Percentiles rank a stretch among this genome's conserved stretches.
Evolutionary conservation across 805 yeast genomes (phyloP).

Genomic region (Diddensiella transvaalensis): DNA sequence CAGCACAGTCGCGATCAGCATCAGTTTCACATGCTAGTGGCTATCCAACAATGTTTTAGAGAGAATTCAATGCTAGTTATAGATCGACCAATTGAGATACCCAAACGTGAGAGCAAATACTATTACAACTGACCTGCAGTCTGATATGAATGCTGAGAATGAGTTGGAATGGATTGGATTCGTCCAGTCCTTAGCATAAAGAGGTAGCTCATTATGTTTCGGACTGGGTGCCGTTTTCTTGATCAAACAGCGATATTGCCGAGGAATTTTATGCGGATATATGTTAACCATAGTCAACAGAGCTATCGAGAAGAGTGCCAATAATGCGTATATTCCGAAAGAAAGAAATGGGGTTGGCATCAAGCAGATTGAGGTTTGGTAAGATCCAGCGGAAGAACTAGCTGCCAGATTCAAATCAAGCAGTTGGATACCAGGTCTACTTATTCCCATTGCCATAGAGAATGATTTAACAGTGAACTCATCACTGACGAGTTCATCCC

Average conservation of each 20-base stretch:
- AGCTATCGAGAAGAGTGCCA: slow-evolving; percentile 12
- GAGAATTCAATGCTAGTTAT: not conserved
- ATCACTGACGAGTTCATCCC: slow-evolving; percentile 38
- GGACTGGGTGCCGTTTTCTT: not conserved
- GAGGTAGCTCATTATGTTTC: not conserved
- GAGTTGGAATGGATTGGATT: not conserved
- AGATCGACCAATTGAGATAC: slow-evolving; percentile 9
- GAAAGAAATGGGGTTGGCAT: slow-evolving; percentile 33
- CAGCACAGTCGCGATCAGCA: not conserved
- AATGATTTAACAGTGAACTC: slow-evolving; percentile 87
- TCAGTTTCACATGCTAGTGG: not conserved
- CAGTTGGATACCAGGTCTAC: slow-evolving; percentile 80
- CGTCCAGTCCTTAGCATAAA: not conserved
- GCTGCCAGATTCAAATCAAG: slow-evolving; percentile 47
- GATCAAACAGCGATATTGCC: not conserved
- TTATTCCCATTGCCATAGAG: slow-evolving; percentile 91
- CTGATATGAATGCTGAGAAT: not conserved
- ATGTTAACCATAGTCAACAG: slow-evolving; percentile 8
- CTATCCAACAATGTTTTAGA: slow-evolving; percentile 5
- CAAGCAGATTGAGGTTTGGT: slow-evolving; percentile 31
- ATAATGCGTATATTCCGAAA: slow-evolving; percentile 27
- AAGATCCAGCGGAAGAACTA: slow-evolving; percentile 4
- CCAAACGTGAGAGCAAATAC: slow-evolving; percentile 1
- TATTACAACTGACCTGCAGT: not conserved
- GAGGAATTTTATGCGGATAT: slow-evolving; percentile 11